These are phyloP conservation scores for Pinus taeda DNA, from an alignment of 75 land plant species.

Conservation along the genomic window DNA sequence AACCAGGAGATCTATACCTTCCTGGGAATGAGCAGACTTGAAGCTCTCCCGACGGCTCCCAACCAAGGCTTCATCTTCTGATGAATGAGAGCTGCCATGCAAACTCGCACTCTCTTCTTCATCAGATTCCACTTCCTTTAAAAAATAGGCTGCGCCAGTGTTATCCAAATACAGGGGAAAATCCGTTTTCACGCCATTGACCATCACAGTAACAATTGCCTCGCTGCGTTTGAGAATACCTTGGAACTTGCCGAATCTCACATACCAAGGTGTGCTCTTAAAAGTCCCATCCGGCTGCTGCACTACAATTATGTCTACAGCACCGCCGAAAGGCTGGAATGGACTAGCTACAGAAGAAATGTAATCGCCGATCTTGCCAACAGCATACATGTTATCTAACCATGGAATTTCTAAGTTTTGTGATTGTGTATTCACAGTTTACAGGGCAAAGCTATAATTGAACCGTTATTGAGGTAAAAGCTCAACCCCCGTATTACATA, in stretches of 20 bases:
- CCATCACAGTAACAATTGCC: conserved; percentile 61
- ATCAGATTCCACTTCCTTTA: conserved; percentile 53
- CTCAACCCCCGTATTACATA: not conserved
- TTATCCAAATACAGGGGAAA: conserved; percentile 92
- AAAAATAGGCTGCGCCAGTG: conserved; percentile 88
- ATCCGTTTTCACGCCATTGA: conserved; percentile 73
- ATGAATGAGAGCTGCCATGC: not conserved
- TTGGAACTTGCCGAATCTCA: conserved; percentile 94
- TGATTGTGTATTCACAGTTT: not conserved
- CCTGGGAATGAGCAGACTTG: conserved; percentile 5
- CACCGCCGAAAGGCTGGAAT: conserved; percentile 98
- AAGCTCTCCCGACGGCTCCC: conserved; percentile 3
- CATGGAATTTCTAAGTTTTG: not conserved
- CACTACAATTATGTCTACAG: conserved; percentile 92
- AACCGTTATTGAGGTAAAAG: not conserved
- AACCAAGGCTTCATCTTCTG: not conserved
- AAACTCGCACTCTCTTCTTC: conserved; percentile 11
- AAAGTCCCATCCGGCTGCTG: conserved; percentile 87
- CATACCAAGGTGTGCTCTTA: conserved; percentile 93
- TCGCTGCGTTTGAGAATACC: conserved; percentile 85
- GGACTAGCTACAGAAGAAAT: conserved; percentile 85
- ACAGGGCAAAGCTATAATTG: not conserved
- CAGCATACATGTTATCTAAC: conserved; percentile 52
- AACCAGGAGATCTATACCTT: not conserved
- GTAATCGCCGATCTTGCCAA: conserved; percentile 65